These are phyloP conservation scores for Aspergillus indologenus DNA, from an alignment of 495 filamentous ascomycete species.

Conservation along the genomic window DNA sequence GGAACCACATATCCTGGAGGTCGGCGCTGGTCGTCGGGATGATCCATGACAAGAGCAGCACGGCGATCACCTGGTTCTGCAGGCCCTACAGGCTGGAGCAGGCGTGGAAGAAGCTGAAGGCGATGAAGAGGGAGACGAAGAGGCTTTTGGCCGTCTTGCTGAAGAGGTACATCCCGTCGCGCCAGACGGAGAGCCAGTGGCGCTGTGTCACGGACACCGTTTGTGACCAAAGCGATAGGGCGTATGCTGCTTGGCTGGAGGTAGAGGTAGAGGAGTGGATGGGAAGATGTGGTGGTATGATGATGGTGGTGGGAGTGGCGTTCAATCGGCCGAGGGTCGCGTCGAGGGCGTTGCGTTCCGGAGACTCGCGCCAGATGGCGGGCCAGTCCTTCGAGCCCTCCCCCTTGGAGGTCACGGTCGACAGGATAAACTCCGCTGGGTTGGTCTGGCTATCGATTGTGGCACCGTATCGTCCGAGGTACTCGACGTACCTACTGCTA, in stretches of 20 bases:
- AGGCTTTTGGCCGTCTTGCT: slow-evolving; percentile 2
- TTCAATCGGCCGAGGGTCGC: no score
- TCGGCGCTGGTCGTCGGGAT: slow-evolving; percentile 2
- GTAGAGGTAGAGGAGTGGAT: no score
- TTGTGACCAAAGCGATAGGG: slow-evolving; percentile 25
- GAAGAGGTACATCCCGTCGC: slow-evolving; percentile 4
- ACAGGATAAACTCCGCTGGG: slow-evolving; percentile 60
- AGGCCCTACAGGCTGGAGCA: neutral
- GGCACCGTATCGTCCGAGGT: slow-evolving; percentile 53
- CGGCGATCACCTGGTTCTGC: slow-evolving; percentile 1
- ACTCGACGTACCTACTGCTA: no score
- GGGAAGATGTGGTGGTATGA: no score
- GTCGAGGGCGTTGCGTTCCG: neutral
- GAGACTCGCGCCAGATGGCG: neutral
- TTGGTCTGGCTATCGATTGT: slow-evolving; percentile 58
- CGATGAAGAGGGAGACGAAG: slow-evolving; percentile 1
- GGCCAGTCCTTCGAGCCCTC: neutral
- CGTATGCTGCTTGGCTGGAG: no score
- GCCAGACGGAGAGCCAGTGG: slow-evolving; percentile 7
- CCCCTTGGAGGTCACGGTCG: neutral
- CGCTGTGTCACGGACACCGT: neutral
- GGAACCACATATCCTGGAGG: slow-evolving; percentile 1
- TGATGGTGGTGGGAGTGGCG: no score
- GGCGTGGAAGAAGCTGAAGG: slow-evolving; percentile 6
- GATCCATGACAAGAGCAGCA: neutral